Base-by-base conservation (phyloP, 2,329 filamentous ascomycete genomes). In the Trichophyton simii region DNA sequence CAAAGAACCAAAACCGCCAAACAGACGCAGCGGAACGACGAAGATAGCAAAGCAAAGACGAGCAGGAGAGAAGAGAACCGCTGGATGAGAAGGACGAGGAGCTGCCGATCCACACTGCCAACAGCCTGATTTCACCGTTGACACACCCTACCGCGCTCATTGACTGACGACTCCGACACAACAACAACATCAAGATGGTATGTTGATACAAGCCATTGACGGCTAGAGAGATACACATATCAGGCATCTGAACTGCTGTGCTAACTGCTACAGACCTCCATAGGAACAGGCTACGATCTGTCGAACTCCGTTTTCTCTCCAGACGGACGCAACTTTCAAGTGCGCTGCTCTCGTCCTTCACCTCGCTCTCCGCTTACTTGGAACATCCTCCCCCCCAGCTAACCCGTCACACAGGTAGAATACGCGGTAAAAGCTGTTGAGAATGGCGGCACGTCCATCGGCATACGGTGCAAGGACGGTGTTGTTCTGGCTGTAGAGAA, bases 231-330 rank as follows among this genome's bases (percentile, higher is more conserved):
- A 25, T n/a, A 28, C 31, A 54, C 9, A 13, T 13, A 44, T 3
- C 41, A 44, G 22, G 11, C 22, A 52, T 52, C 8, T 2, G 46
- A 20, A 13, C 22, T 13, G 22, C 15, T 8, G 6, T 18, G n/a
- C 31, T 58, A 18, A 58, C 55, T 31, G 3, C 42, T 57, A 31
- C 64, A 99, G 94, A 99, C 94, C 72, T 99, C 94, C 73, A 99
- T 99, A 88, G 94, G 94, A 74, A 99, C 94, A 72, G 94, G 94
- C 73, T 99, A 99, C 80, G 94, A 99, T 85, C 87, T 99, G 71
- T 90, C 90, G 75, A 99, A 99, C 84, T 97, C 94, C 72, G 95
- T 97, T 81, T 99, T 97, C 83, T 97, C 94, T 57, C 94, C 94
- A 67, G 94, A 99, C 79, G 94, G 94, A 73, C 89, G 94, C 70